Percentiles rank a stretch among this genome's conserved stretches.
Conservation (phyloP, 1,284 basidiomycete genomes). For the Thelephora terrestris region DNA sequence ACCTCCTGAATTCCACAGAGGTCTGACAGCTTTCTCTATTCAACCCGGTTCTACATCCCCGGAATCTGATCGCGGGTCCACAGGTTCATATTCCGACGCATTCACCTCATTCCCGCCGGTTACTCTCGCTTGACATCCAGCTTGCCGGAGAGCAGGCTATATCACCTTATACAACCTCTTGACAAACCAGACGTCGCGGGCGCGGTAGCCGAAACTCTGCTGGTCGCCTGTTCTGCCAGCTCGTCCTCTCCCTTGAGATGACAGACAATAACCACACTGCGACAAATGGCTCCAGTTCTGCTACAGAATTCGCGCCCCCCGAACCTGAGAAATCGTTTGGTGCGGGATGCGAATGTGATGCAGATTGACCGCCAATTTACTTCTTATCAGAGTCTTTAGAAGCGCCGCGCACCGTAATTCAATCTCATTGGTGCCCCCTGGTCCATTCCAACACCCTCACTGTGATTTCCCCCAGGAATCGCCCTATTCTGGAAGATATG, state of each 20-base stretch:
- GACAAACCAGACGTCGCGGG: neutral
- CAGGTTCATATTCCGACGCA: no score
- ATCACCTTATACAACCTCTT: neutral
- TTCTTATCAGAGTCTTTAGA: neutral
- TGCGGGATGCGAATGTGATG: neutral
- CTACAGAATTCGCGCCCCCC: neutral
- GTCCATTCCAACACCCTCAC: neutral
- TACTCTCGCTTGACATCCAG: neutral
- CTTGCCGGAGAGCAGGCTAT: neutral
- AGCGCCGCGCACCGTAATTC: neutral
- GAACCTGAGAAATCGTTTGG: conserved; percentile 1
- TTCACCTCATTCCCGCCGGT: neutral
- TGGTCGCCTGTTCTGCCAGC: neutral
- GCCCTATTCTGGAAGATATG: conserved; percentile 2
- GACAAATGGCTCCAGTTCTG: neutral
- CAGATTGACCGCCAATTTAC: neutral
- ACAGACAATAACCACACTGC: neutral
- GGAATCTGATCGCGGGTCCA: no score
- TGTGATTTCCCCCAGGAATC: neutral
- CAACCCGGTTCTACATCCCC: no score
- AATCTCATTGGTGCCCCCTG: neutral
- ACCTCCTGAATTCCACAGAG: no score
- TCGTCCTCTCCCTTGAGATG: neutral
- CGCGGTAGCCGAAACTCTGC: neutral
- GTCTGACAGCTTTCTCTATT: no score